A percentile compares a stretch with the other conserved stretches of the same genome.
phyloP scores from a whole-genome alignment of 179 eudicot species.

The Vitellaria paradoxa region DNA sequence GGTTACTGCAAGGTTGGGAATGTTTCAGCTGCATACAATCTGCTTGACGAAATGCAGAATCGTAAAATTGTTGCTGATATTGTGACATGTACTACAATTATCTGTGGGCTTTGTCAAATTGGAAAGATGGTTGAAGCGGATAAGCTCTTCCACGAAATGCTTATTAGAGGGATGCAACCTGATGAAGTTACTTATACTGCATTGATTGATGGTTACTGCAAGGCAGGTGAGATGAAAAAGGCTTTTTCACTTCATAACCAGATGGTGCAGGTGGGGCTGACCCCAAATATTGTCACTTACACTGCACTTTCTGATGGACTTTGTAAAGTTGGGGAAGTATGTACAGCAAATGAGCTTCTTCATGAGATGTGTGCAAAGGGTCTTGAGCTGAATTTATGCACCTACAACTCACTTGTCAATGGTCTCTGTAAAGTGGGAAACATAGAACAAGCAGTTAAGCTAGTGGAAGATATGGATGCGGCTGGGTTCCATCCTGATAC shows the following conservation, averaged over 20 bases:
- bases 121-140: constrained; percentile 67
- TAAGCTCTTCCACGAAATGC: constrained; percentile 64
- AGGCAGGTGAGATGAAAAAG: constrained; percentile 58
- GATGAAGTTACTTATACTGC: constrained; percentile 84
- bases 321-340: constrained; percentile 81
- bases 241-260: constrained; percentile 84
- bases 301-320: constrained; percentile 90
- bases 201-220: constrained; percentile 86
- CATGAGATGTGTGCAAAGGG: constrained; percentile 81
- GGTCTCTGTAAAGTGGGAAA: constrained; percentile 88
- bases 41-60: constrained; percentile 70
- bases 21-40: constrained; percentile 42
- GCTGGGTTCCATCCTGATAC: constrained; percentile 72
- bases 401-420: constrained; percentile 76
- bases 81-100: constrained; percentile 62
- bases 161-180: constrained; percentile 46
- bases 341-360: constrained; percentile 81
- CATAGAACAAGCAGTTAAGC: constrained; percentile 56
- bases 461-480: constrained; percentile 71
- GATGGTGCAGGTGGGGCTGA: constrained; percentile 67
- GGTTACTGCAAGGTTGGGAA: constrained; percentile 77
- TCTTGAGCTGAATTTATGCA: constrained; percentile 69
- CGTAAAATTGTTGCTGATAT: constrained; percentile 50
- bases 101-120: constrained; percentile 60
- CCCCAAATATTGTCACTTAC: constrained; percentile 82